Percentiles rank a stretch among this genome's conserved stretches.
phyloP scores from a whole-genome alignment of 768 basidiomycete genomes.

The Pisolithus microcarpus region DNA sequence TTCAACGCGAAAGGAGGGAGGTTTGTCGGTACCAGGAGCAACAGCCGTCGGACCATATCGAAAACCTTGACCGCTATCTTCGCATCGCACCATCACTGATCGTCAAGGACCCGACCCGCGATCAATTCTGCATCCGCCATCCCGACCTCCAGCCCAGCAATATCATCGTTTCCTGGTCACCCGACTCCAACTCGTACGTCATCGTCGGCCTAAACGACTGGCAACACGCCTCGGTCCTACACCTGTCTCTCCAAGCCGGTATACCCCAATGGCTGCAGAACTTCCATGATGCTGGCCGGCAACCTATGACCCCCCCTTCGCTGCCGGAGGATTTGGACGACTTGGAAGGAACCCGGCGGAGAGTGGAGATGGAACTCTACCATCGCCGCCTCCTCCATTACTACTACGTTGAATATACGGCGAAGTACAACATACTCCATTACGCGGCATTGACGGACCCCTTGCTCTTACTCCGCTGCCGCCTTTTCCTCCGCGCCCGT shows the following conservation, averaged over 20 bases:
- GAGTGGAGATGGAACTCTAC: conserved; percentile 30
- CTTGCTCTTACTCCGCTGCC: conserved; percentile 28
- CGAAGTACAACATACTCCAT: conserved; percentile 40
- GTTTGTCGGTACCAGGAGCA: conserved; percentile 42
- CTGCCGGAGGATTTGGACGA: conserved; percentile 37
- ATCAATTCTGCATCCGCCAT: conserved; percentile 43
- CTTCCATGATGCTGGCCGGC: conserved; percentile 36
- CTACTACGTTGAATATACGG: conserved; percentile 41
- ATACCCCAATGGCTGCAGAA: conserved; percentile 41
- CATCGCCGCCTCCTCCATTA: conserved; percentile 42
- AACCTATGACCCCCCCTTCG: conserved; percentile 32
- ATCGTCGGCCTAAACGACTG: conserved; percentile 41
- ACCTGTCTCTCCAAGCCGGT: conserved; percentile 42
- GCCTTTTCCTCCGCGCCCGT: conserved; percentile 40
- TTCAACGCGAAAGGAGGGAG: conserved; percentile 23
- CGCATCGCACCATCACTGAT: conserved; percentile 28
- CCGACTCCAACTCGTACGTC: conserved; percentile 36
- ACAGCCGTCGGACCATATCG: conserved; percentile 39
- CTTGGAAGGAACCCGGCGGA: conserved; percentile 33
- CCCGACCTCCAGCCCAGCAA: conserved; percentile 39
- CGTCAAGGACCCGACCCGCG: conserved; percentile 32
- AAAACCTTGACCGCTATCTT: conserved; percentile 42
- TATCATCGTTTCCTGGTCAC: conserved; percentile 40
- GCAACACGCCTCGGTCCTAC: conserved; percentile 51
- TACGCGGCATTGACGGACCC: conserved; percentile 34